Conservation (phyloP, 2,329 filamentous ascomycete genomes). For the Diaporthe velutina region DNA sequence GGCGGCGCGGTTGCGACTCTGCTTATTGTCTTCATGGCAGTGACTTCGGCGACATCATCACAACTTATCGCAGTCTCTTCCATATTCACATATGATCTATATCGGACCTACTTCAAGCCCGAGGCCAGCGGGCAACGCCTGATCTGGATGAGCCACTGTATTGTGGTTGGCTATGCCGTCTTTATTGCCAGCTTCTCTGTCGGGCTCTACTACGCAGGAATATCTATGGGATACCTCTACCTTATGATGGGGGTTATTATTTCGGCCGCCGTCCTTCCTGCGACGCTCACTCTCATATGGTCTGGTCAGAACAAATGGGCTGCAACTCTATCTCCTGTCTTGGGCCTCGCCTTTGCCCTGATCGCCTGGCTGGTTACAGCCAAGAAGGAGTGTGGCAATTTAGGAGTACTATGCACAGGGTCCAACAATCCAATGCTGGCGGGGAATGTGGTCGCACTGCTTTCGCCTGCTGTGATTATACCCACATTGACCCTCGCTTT, state of each 20-base stretch:
- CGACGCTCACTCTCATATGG: constrained; percentile 85
- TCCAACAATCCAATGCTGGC: constrained; percentile 91
- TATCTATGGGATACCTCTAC: constrained; percentile 91
- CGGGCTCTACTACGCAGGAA: constrained; percentile 79
- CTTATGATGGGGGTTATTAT: constrained; percentile 94
- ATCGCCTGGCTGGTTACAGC: constrained; percentile 85
- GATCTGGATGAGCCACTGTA: constrained; percentile 83
- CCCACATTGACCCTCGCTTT: constrained; percentile 80
- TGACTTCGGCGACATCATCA: constrained; percentile 85
- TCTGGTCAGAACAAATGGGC: constrained; percentile 82
- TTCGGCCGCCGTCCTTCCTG: constrained; percentile 85
- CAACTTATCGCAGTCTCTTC: constrained; percentile 90
- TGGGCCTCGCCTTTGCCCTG: constrained; percentile 77
- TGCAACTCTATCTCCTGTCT: constrained; percentile 74
- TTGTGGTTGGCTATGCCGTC: constrained; percentile 78
- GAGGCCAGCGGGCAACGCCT: constrained; percentile 79
- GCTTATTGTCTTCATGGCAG: constrained; percentile 89
- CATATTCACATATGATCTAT: constrained; percentile 90
- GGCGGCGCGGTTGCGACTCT: constrained; percentile 84
- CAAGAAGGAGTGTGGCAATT: constrained; percentile 74
- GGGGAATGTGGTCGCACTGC: constrained; percentile 85
- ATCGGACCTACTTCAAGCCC: constrained; percentile 88
- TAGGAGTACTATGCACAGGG: constrained; percentile 82
- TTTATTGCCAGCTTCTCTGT: constrained; percentile 85
- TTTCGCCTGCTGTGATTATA: constrained; percentile 81